phyloP scores from a whole-genome alignment of 208 protist genomes.

The Blastocrithidia nonstop region DNA sequence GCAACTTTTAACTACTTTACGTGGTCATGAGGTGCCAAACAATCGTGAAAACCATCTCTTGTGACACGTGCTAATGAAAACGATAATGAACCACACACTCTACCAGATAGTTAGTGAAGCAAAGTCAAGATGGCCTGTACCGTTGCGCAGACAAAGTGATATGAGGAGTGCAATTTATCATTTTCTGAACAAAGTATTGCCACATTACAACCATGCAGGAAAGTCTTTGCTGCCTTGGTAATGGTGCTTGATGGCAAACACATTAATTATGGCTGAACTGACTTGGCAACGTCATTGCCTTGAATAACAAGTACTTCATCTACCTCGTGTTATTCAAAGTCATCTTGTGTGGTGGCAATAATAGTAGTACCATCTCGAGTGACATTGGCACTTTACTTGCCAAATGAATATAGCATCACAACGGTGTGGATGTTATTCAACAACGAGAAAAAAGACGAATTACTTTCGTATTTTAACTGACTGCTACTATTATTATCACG shows the following conservation, averaged over 20 bases:
- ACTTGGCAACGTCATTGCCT: too few relatives aligned
- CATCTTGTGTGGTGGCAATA: too few relatives aligned
- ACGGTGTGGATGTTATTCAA: too few relatives aligned
- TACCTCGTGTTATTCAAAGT: conserved; percentile 67
- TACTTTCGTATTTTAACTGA: too few relatives aligned
- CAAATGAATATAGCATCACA: too few relatives aligned
- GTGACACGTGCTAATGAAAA: conserved; percentile 54
- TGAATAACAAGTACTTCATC: conserved; percentile 65
- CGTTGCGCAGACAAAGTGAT: conserved; percentile 34
- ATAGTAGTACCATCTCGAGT: too few relatives aligned
- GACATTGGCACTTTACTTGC: too few relatives aligned
- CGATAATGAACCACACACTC: conserved; percentile 13
- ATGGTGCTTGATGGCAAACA: conserved; percentile 24
- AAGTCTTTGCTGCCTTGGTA: conserved; percentile 31
- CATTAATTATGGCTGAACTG: conserved; percentile 5
- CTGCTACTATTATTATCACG: too few relatives aligned
- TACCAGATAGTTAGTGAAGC: conserved; percentile 10
- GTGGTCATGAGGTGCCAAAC: conserved; percentile 16
- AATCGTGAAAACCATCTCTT: conserved; percentile 41
- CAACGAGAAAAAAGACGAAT: too few relatives aligned
- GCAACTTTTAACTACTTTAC: conserved; percentile 55
- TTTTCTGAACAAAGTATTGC: conserved; percentile 56
- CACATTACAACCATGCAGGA: conserved; percentile 50
- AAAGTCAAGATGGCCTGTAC: conserved; percentile 31
- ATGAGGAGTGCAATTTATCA: conserved; percentile 23